These are phyloP conservation scores for Fusarium miscanthi DNA, from an alignment of 2,329 filamentous ascomycete species.

Conservation along the genomic window DNA sequence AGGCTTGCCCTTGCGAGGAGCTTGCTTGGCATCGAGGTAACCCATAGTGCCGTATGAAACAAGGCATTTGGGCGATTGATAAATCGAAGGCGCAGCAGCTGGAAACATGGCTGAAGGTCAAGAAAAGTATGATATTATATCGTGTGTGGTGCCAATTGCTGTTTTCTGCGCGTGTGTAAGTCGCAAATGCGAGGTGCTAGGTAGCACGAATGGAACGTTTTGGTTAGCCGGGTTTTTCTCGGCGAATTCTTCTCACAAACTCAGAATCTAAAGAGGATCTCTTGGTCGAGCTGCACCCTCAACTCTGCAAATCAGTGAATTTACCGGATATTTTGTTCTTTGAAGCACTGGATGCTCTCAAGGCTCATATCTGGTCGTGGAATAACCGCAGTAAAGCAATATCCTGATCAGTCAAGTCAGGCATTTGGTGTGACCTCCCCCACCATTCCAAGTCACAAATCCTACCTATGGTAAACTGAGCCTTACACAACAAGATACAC, in stretches of 20 bases:
- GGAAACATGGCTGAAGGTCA: conserved; percentile 55
- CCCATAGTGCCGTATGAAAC: conserved; percentile 76
- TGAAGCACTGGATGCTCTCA: neutral
- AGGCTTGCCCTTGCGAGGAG: conserved; percentile 78
- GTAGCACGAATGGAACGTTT: neutral
- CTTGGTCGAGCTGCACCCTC: conserved; percentile 39
- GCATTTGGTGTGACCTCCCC: conserved; percentile 9
- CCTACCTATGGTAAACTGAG: neutral
- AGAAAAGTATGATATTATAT: neutral
- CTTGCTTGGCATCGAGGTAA: conserved; percentile 77
- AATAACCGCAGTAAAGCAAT: neutral
- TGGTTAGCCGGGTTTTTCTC: conserved; percentile 44
- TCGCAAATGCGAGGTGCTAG: conserved; percentile 3
- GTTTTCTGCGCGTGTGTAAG: conserved; percentile 7
- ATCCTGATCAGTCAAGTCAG: neutral
- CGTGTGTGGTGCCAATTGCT: neutral
- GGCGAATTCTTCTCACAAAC: conserved; percentile 38
- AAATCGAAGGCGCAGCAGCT: conserved; percentile 57
- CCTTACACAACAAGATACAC: neutral
- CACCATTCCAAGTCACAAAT: conserved; percentile 17
- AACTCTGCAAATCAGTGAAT: conserved; percentile 1
- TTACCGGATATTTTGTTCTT: neutral
- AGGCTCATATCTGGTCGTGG: neutral
- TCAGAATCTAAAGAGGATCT: conserved; percentile 69
- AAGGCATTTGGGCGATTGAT: conserved; percentile 75